These are phyloP conservation scores for Sisymbrium altissimum DNA, from an alignment of 345 rosid species.

Conservation along the genomic window DNA sequence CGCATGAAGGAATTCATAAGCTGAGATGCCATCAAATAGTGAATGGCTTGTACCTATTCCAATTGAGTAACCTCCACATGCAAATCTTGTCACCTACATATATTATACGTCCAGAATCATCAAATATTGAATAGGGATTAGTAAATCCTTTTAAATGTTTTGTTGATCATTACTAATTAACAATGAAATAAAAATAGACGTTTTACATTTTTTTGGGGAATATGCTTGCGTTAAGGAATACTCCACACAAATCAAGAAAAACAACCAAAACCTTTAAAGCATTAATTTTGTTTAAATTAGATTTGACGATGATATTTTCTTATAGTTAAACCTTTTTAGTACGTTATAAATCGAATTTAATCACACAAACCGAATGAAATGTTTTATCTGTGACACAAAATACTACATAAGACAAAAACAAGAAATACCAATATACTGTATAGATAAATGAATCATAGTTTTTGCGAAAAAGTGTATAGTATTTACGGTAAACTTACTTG, in stretches of 20 bases:
- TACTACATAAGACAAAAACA: not conserved
- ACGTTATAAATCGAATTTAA: not conserved
- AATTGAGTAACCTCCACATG: constrained; percentile 63
- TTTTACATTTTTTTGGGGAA: too few relatives aligned
- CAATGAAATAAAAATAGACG: too few relatives aligned
- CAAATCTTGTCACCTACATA: constrained; percentile 60
- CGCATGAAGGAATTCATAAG: constrained; percentile 47
- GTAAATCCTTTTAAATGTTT: too few relatives aligned
- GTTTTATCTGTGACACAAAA: not conserved
- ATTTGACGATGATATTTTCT: too few relatives aligned
- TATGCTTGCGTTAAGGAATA: too few relatives aligned
- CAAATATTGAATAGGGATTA: not conserved
- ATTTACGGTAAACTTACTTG: constrained; percentile 36
- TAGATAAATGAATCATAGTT: not conserved
- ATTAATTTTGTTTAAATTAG: too few relatives aligned
- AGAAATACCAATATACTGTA: not conserved
- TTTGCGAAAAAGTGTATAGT: not conserved
- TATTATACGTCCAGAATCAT: not conserved
- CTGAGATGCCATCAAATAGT: constrained; percentile 61
- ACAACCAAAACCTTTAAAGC: too few relatives aligned
- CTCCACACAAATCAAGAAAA: too few relatives aligned
- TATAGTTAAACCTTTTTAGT: too few relatives aligned
- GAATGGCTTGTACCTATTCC: constrained; percentile 68
- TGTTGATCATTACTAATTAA: too few relatives aligned
- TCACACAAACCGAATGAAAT: not conserved